Base-by-base conservation (phyloP, 805 yeast genomes). In the Yarrowia keelungensis region DNA sequence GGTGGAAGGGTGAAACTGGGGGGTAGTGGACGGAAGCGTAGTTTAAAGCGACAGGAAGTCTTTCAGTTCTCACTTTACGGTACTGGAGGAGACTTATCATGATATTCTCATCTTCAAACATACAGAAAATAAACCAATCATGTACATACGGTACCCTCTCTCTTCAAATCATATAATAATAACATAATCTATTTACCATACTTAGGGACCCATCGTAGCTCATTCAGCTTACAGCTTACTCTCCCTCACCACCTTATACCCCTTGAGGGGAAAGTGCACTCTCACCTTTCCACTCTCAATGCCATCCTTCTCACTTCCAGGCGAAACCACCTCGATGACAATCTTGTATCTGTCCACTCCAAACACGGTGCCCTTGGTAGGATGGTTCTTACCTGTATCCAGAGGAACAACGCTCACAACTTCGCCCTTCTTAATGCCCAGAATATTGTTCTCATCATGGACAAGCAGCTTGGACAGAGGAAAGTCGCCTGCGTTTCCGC, bases 261-360 rank as follows among this genome's bases (percentile, higher is more conserved):
- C 67, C 56, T 41, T 47, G 47, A 62, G 56, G 22, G 67, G 67
- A n/a, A 62, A 47, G 32, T 62, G 67, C 4, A 62, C 67, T 47
- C 67, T 1, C 36, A 62, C 67, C 39, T 47, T 49, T 38, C 67
- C 67, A 9, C 41, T 32, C 38, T 38, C 47, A 22, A 62, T 62
- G 15, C 56, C 56, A 16, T 62, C 67, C 45, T 49, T 62, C 8
- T 38, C 56, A 7, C 47, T 38, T 15, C 67, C 67, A 14, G 67
- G 67, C 38, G 67, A 47, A 62, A 38, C 19, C 11, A 62, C 67
- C 67, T 62, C 67, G 15, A 62, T 47, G 56, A 62, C 56, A 49
- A 62, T 49, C 67, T 62, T 62, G 67, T 47, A 62, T 11, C 47
- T 36, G 46, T 62, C 10, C 16, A 62, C 32, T 10, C 67, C 67